Conservation (phyloP, 148 eudicot species). For the Rhododendron vialii region DNA sequence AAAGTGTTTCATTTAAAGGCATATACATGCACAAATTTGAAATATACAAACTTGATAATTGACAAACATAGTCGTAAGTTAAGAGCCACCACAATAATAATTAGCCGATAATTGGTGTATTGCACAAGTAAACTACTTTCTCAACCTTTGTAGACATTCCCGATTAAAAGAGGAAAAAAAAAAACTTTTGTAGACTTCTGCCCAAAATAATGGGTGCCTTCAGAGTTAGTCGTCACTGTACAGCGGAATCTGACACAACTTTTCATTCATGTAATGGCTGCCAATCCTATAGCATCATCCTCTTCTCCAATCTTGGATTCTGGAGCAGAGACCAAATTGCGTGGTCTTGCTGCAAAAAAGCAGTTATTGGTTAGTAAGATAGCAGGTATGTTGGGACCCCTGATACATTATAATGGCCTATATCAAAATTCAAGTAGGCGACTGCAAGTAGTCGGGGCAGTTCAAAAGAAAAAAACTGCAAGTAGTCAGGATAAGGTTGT, state of each 20-base stretch:
- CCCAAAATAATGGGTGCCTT: not conserved
- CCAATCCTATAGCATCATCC: constrained; percentile 63
- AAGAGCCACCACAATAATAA: not conserved
- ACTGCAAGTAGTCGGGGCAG: not conserved
- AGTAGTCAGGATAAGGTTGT: not conserved
- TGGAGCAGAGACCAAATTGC: constrained; percentile 36
- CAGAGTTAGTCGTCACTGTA: constrained; percentile 4
- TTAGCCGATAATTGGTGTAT: not conserved
- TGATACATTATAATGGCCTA: not conserved
- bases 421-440: too few species aligned
- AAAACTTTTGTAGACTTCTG: not conserved
- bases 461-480: too few species aligned
- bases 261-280: constrained; percentile 58
- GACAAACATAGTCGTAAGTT: not conserved
- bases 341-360: constrained; percentile 60
- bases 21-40: not conserved
- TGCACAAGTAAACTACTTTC: not conserved
- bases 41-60: not conserved
- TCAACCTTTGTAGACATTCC: not conserved
- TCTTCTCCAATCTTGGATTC: constrained; percentile 53
- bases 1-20: not conserved
- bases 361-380: not conserved
- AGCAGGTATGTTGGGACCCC: not conserved
- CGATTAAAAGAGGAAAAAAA: not conserved
- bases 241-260: constrained; percentile 5